Evolutionary conservation across 2,329 filamentous ascomycete species (phyloP).

Genomic region (Beauveria sp.): DNA sequence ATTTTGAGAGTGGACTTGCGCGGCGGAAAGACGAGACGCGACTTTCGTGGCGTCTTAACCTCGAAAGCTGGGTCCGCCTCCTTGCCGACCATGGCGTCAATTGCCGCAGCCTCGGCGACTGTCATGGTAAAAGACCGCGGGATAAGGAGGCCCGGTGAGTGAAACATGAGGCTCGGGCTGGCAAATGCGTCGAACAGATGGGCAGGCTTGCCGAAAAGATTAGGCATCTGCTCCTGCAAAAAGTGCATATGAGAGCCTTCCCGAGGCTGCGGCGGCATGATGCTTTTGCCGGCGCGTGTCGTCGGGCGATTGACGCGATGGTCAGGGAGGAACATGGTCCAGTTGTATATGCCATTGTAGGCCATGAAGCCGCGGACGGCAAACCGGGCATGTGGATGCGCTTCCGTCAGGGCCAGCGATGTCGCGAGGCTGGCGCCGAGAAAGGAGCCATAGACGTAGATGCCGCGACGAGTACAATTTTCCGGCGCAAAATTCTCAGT

Average conservation of each 20-base stretch:
- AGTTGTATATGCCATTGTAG: constrained; percentile 57
- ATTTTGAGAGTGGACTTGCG: constrained; percentile 38
- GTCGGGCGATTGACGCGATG: constrained; percentile 35
- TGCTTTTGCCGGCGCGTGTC: constrained; percentile 13
- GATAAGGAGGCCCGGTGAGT: constrained; percentile 39
- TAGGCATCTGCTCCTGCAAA: constrained; percentile 27
- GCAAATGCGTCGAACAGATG: constrained; percentile 54
- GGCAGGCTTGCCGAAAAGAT: constrained; percentile 40
- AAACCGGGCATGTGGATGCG: constrained; percentile 33
- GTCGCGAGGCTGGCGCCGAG: constrained; percentile 51
- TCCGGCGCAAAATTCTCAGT: constrained; percentile 34
- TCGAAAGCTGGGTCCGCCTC: background rate
- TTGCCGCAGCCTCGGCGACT: constrained; percentile 19
- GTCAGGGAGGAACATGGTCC: constrained; percentile 52
- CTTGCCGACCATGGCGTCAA: constrained; percentile 18
- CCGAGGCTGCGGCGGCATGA: constrained; percentile 16
- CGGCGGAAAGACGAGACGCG: constrained; percentile 41
- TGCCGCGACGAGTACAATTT: constrained; percentile 25
- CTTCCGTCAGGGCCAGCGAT: constrained; percentile 50
- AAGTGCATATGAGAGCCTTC: constrained; percentile 29
- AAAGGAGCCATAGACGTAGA: constrained; percentile 47
- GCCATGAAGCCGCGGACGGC: constrained; percentile 46
- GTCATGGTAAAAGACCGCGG: constrained; percentile 37
- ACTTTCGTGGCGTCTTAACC: constrained; percentile 29
- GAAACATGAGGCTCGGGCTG: constrained; percentile 52